Conservation (phyloP, 306 rosid species). For the Lithocarpus polystachyus region DNA sequence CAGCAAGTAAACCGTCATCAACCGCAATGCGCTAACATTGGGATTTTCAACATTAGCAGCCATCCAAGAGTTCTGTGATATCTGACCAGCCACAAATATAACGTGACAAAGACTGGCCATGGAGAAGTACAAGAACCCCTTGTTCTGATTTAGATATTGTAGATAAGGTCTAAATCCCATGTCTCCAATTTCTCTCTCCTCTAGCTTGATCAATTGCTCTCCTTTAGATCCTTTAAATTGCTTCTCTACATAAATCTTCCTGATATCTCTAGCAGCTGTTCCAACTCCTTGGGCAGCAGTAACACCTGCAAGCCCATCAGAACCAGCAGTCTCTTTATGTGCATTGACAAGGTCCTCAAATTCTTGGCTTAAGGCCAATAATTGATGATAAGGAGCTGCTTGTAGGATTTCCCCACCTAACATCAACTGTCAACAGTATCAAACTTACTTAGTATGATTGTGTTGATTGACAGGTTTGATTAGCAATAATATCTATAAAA, state of each 20-base stretch:
- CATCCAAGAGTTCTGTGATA: conserved; percentile 84
- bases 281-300: conserved; percentile 23
- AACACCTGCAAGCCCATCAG: conserved; percentile 48
- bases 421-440: conserved; percentile 53
- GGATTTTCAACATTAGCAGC: conserved; percentile 80
- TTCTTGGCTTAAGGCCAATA: conserved; percentile 59
- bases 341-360: conserved; percentile 90
- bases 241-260: conserved; percentile 40
- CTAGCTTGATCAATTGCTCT: conserved; percentile 77
- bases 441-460: conserved; percentile 1
- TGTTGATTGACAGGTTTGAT: neutral
- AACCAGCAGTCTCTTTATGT: conserved; percentile 92
- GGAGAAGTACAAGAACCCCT: conserved; percentile 62
- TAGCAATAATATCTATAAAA: neutral
- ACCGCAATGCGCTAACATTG: conserved; percentile 40
- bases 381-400: conserved; percentile 60
- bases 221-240: conserved; percentile 37
- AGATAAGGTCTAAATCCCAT: conserved; percentile 63
- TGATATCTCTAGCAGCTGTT: conserved; percentile 43
- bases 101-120: conserved; percentile 40
- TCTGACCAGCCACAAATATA: conserved; percentile 50
- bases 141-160: conserved; percentile 75
- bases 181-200: conserved; percentile 89
- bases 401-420: conserved; percentile 73
- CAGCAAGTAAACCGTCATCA: conserved; percentile 68